Base-by-base conservation (phyloP, 805 yeast genomes). In the Candida gorgasii region DNA sequence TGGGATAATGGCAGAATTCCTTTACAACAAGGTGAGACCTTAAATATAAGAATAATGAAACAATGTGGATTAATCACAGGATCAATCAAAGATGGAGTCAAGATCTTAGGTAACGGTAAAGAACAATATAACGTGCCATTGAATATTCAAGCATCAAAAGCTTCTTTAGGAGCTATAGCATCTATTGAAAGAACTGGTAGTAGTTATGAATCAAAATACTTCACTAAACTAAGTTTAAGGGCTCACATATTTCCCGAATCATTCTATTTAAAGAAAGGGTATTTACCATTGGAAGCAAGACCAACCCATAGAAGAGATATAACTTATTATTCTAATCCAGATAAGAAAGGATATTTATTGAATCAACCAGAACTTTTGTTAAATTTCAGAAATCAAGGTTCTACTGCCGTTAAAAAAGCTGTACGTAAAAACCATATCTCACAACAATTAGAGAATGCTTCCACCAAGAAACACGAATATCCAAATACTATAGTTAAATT, bases 281-380 rank as follows among this genome's bases (percentile, higher is more conserved):
- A 89, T 50, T 62, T 90, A 12, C 98, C 98, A 34, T 61, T 88
- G 50, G 82, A 79, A 40, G 89, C 97, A 1, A 80, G 89, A 63
- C 99, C 99, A 11, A 84, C 84, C 7, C 81, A 79, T 53, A 80
- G 86, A 65, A 84, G 87, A 64, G 89, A 85, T 57, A 82, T 92
- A 43, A 80, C 79, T 44, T 88, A 74, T 63, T 92, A 93, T 67
- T 79, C 89, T 37, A 76, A 80, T 59, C 75, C 76, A 2, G 80
- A 72, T 27, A 80, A 80, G 57, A 77, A 89, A 51, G 99, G 99
- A 6, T 92, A 88, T 59, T 65, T 89, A 47, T 63, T 67, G 53
- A 54, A 68, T 40, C 65, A 69, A 50, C 57, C 59, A 8, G 55
- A 65, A n/a, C 48, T 67, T 37, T 62, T 70, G 44, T 64, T 70